These are phyloP conservation scores for Suillus cothurnatus DNA, from an alignment of 768 basidiomycete species.

Conservation along the genomic window DNA sequence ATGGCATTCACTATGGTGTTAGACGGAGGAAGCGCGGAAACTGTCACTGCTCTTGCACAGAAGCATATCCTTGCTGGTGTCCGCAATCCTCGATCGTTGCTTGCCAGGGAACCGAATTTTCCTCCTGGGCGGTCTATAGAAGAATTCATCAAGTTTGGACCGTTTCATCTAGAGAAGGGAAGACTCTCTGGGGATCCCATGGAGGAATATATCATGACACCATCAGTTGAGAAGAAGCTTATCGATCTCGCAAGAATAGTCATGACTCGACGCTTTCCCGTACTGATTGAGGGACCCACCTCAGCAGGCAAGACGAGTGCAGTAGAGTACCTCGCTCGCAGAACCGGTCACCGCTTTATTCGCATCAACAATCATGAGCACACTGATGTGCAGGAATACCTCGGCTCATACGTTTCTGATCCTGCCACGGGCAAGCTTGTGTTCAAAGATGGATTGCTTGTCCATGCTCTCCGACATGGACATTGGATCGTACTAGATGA, in stretches of 20 bases:
- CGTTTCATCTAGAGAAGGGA: constrained; percentile 88
- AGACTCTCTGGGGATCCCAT: constrained; percentile 59
- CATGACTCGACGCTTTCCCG: constrained; percentile 85
- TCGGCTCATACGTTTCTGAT: constrained; percentile 96
- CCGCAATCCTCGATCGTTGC: constrained; percentile 74
- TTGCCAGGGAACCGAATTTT: constrained; percentile 66
- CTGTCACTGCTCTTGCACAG: constrained; percentile 72
- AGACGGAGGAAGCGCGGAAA: constrained; percentile 66
- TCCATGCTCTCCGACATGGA: constrained; percentile 87
- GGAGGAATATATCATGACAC: constrained; percentile 91
- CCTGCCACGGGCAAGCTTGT: constrained; percentile 89
- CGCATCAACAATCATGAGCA: constrained; percentile 99
- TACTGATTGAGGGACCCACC: constrained; percentile 97
- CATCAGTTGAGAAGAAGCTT: constrained; percentile 94
- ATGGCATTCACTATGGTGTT: constrained; percentile 99
- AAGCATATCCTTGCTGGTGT: constrained; percentile 79
- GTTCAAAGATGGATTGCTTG: constrained; percentile 92
- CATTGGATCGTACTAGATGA: constrained; percentile 99
- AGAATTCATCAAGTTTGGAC: constrained; percentile 82
- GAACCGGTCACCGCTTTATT: constrained; percentile 95
- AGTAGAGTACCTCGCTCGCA: constrained; percentile 90
- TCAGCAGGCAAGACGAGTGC: constrained; percentile 98
- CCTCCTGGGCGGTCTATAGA: constrained; percentile 48
- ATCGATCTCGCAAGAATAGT: constrained; percentile 92
- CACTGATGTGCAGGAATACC: constrained; percentile 98